These are phyloP conservation scores for Solanum ahanhuiri DNA, from an alignment of 257 asterid genomes.

Conservation along the genomic window DNA sequence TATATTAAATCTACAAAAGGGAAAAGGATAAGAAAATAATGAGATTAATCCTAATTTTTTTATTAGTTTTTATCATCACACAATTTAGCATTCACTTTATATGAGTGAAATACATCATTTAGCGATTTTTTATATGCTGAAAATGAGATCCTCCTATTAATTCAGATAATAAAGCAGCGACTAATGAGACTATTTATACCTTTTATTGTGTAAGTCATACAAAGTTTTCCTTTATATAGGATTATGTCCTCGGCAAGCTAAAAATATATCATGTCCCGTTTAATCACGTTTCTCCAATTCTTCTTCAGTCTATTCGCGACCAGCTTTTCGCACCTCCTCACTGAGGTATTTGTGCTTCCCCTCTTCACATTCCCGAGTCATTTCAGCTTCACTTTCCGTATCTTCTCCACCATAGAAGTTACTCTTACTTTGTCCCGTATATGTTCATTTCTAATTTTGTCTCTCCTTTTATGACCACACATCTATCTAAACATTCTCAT, in stretches of 20 bases:
- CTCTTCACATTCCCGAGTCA: background rate
- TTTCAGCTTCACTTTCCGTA: background rate
- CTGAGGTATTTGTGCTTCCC: background rate
- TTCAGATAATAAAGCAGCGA: background rate
- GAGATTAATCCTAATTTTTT: background rate
- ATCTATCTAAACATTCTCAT: background rate
- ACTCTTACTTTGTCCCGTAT: too few relatives aligned
- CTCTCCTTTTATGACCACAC: background rate
- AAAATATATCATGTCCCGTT: too few relatives aligned
- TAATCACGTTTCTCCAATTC: background rate
- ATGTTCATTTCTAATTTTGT: background rate
- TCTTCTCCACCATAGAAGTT: too few relatives aligned
- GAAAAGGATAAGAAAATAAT: too few relatives aligned
- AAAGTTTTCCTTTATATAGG: background rate
- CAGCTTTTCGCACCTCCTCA: background rate
- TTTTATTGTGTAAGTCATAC: background rate
- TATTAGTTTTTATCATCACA: background rate
- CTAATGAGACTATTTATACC: too few relatives aligned
- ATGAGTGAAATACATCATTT: background rate
- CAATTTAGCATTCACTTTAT: too few relatives aligned
- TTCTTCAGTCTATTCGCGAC: background rate
- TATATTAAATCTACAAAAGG: background rate
- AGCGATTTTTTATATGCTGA: too few relatives aligned
- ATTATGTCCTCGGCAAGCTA: fast-evolving
- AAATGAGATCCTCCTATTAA: too few relatives aligned